Base-by-base conservation (phyloP, 2,329 filamentous ascomycete genomes). In the Talaromyces islandicus region DNA sequence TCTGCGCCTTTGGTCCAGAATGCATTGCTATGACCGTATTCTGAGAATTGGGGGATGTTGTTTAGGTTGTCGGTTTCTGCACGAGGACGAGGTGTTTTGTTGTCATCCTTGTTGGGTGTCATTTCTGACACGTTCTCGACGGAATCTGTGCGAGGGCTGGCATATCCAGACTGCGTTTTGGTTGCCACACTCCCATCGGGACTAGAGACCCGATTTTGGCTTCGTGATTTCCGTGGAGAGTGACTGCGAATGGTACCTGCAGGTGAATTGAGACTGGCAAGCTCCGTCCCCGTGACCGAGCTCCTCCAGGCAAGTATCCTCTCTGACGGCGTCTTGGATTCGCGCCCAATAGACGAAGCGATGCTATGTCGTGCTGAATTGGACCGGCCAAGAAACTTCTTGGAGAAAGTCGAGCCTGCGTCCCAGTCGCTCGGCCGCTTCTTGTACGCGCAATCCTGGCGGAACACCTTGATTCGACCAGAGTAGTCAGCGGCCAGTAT, bases 401-500 rank as follows among this genome's bases (percentile, higher is more conserved):
- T 86, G 10, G 90, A 92, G 67, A 96, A 89, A 7, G 85, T 85
- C 17, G 89, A 93, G 0, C 84, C 83, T 0, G 88, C 86, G 66
- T 96, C 91, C 88, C 88, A 93, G 59, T 92, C 90, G 60, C 87
- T 83, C 59, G 85, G 83, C 5, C 93, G 87, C 74, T 96, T 96
- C 54, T 81, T 75, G 67, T 84, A 91, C 0, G 93, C 94, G 70
- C 93, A 97, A 71, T 99, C 94, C 73, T 97, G 93, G 21, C 94
- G 85, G 71, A 97, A 97, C 0, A 97, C 89, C 71, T 97, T 97
- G 76, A 99, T 94, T 27, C 86, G 85, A 38, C 94, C 94, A 0
- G 86, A 87, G 67, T 91, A 91, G 71, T 97, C 93, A 1, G 92
- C 90, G 0, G 93, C 96, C 55, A 97, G 85, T 59, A 99, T 88